phyloP scores from a whole-genome alignment of 305 asterid species.

The Solanum aculeatissimum region DNA sequence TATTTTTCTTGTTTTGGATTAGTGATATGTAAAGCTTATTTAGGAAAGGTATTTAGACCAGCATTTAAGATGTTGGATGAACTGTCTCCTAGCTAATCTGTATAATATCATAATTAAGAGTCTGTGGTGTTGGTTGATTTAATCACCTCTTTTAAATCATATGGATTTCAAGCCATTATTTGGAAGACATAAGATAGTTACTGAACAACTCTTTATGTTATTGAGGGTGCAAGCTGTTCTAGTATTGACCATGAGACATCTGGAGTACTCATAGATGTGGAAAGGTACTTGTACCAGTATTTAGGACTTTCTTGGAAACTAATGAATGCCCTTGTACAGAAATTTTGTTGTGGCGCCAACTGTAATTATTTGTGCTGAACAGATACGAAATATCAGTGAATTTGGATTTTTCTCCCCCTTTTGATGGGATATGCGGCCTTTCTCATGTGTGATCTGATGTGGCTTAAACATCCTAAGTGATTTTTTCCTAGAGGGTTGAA shows the following conservation, averaged over 20 bases:
- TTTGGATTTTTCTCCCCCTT: background rate
- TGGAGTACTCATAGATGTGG: background rate
- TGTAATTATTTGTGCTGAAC: background rate
- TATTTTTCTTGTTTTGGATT: background rate
- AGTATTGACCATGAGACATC: background rate
- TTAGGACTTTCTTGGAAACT: background rate
- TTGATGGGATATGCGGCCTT: background rate
- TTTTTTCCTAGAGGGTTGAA: background rate
- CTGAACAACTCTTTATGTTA: background rate
- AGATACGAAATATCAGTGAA: background rate
- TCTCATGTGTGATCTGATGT: background rate
- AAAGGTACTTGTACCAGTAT: background rate
- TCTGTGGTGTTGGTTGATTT: background rate
- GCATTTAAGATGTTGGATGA: background rate
- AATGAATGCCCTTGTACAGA: background rate
- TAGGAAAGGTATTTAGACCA: background rate
- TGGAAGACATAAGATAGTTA: background rate
- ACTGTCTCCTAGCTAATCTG: background rate
- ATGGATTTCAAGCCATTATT: background rate
- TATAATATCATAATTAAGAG: background rate
- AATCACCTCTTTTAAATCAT: background rate
- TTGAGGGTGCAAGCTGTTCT: background rate
- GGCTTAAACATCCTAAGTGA: background rate
- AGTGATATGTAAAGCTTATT: background rate
- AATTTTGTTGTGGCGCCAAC: background rate